phyloP scores from a whole-genome alignment of 257 asterid species.

The Voacanga thouarsii region DNA sequence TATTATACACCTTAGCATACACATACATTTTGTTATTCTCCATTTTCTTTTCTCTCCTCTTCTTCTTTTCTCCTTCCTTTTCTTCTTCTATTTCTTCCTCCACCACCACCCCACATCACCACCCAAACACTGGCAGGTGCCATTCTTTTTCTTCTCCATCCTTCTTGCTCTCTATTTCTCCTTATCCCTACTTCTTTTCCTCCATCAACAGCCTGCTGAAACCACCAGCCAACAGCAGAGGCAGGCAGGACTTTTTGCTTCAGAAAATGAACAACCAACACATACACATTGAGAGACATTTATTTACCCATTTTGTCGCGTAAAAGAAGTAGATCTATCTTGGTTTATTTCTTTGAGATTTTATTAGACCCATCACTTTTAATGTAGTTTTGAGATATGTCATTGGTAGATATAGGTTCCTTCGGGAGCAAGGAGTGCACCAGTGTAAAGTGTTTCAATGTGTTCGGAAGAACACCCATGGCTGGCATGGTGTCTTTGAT shows the following conservation, averaged over 20 bases:
- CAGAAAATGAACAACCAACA: not conserved
- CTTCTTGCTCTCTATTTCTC: not conserved
- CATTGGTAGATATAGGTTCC: too few relatives aligned
- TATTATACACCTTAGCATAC: too few relatives aligned
- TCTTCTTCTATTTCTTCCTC: too few relatives aligned
- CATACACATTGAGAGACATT: not conserved
- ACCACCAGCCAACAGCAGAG: not conserved
- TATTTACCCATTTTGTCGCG: too few relatives aligned
- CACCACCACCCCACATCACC: not conserved
- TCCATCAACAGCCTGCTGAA: not conserved
- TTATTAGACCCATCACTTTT: too few relatives aligned
- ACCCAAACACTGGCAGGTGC: not conserved
- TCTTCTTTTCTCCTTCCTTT: too few relatives aligned
- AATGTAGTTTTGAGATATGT: too few relatives aligned
- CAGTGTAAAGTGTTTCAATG: not conserved
- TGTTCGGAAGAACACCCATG: not conserved
- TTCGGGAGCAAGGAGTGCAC: not conserved
- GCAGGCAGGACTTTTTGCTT: not conserved
- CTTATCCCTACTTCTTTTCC: not conserved
- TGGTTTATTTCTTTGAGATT: too few relatives aligned
- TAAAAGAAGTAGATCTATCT: too few relatives aligned
- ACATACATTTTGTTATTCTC: too few relatives aligned
- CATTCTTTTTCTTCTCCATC: not conserved
- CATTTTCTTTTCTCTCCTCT: not conserved
- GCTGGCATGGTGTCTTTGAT: not conserved